A percentile compares a stretch with the other conserved stretches of the same genome.
Evolutionary conservation across 257 asterid genomes (phyloP).

Genomic region (Asclepias syriaca): DNA sequence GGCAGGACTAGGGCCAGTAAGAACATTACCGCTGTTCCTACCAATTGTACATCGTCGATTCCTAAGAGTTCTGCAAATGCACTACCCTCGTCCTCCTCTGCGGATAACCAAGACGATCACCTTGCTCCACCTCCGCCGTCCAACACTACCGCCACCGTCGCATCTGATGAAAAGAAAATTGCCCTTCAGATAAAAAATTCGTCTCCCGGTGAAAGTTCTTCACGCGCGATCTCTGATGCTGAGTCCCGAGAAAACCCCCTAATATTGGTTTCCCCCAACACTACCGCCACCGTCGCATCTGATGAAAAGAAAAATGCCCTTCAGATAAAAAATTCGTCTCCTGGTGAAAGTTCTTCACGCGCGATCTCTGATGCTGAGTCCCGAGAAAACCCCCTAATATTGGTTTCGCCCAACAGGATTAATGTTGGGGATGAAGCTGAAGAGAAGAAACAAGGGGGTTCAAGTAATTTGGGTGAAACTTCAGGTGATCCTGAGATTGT

Average conservation of each 20-base stretch:
- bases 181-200: not conserved
- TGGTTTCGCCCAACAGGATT: not conserved
- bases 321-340: not conserved
- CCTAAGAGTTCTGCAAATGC: not conserved
- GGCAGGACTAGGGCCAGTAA: constrained; percentile 24
- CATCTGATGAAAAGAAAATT: not conserved
- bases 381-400: not conserved
- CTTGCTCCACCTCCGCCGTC: not conserved
- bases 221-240: not conserved
- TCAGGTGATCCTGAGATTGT: constrained; percentile 18
- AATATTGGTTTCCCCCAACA: not conserved
- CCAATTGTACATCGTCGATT: constrained; percentile 9
- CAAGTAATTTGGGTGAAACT: constrained; percentile 5
- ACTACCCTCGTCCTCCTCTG: constrained; percentile 15
- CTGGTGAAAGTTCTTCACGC: not conserved
- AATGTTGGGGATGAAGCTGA: constrained; percentile 1
- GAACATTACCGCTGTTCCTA: not conserved
- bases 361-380: not conserved
- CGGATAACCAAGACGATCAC: not conserved
- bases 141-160: not conserved
- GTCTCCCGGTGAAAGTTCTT: not conserved
- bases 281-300: not conserved
- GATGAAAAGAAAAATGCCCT: not conserved
- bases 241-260: not conserved
- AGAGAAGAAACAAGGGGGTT: constrained; percentile 3